Evolutionary conservation across 257 asterid genomes (phyloP), one percentile per base, ranked within the genome.

Genomic region (Echium plantagineum): DNA sequence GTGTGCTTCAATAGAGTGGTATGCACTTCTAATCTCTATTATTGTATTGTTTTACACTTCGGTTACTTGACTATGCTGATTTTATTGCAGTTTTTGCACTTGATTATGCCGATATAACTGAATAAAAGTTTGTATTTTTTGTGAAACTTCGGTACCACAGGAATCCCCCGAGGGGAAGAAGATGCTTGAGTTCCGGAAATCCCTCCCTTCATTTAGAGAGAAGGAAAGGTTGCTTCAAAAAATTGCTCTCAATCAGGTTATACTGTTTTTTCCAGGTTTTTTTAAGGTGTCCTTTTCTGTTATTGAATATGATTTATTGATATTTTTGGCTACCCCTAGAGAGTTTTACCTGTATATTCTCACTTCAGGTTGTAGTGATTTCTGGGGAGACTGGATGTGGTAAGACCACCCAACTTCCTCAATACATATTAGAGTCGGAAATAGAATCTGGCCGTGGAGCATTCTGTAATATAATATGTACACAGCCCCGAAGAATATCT

Each of bases 361-460:
- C 53, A 66, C 57, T 63, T 62, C 81, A 91, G 97, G 97, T 91
- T 63, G 87, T 88, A 56, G 97, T 91, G 64, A 83, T 91, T 72
- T 91, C 98, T 67, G 98, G 98, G 55, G 98, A 91, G 83, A 91
- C 98, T 60, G 98, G 98, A 71, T 91, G 98, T 67, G 98, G 98
- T 73, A 91, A 91, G 79, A 91, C 98, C 68, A 91, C 98, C 35
- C 98, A 91, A 74, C 95, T 91, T 64, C 98, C 98, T 65, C 98
- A 91, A 65, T 91, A 84, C 67, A 81, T 91, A 67, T 73, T 91
- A 68, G 98, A 91, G 85, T 85, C 97, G 15, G 95, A 88, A 72
- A 78, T 89, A 71, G 98, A 91, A 73, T 85, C 98, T 77, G 98
- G 97, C 54, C 89, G 98, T 63, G 98, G 98, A 68, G 97, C 98